Evolutionary conservation across 1,284 basidiomycete genomes (phyloP).

Genomic region (Heterobasidion parviporum): DNA sequence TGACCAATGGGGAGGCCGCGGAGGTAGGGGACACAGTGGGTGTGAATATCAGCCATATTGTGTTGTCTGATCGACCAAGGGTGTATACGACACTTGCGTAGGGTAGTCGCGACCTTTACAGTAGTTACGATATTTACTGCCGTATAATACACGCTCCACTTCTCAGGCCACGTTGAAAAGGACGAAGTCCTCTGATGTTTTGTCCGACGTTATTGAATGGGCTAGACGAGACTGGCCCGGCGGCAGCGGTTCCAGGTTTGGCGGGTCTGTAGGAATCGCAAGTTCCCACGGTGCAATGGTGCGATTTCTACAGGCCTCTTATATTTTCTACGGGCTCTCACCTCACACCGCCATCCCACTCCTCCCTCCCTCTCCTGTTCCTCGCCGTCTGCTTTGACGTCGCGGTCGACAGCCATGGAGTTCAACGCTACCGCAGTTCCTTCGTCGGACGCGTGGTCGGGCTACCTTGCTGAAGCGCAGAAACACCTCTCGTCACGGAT

Average conservation of each 20-base stretch:
- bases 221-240: background rate
- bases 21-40: background rate
- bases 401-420: background rate
- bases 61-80: too few relatives aligned
- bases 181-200: too few relatives aligned
- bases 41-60: too few relatives aligned
- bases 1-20: background rate
- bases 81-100: too few relatives aligned
- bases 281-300: conserved; percentile 6
- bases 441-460: conserved; percentile 36
- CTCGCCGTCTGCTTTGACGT: background rate
- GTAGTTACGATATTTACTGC: too few relatives aligned
- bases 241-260: background rate
- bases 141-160: too few relatives aligned
- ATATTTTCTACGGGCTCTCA: background rate
- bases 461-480: conserved; percentile 36
- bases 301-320: conserved; percentile 2
- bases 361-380: background rate
- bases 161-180: too few relatives aligned
- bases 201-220: background rate
- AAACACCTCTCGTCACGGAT: conserved; percentile 19
- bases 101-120: too few relatives aligned
- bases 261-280: background rate
- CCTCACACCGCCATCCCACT: background rate
- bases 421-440: conserved; percentile 25